Evolutionary conservation across 176 grass and related monocot species (phyloP).

Genomic region (Hyparrhenia diplandra): DNA sequence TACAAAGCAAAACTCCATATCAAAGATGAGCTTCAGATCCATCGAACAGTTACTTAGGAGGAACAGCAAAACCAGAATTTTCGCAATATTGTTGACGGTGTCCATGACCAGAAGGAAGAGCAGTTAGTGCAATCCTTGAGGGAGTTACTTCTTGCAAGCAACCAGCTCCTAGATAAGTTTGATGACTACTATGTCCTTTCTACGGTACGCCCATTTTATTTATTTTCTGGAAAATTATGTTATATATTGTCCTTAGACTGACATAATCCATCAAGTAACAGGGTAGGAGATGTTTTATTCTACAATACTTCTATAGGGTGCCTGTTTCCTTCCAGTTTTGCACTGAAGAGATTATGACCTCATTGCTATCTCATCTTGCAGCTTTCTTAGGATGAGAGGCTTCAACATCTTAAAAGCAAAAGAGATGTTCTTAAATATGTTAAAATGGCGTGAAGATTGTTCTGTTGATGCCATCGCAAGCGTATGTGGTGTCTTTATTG

Average conservation of each 20-base stretch:
- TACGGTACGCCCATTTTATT: constrained; percentile 50
- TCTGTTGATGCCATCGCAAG: constrained; percentile 67
- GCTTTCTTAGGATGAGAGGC: constrained; percentile 87
- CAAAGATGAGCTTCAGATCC: constrained; percentile 72
- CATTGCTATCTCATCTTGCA: constrained; percentile 24
- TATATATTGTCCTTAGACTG: neutral
- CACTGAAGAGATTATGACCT: constrained; percentile 12
- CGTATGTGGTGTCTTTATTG: constrained; percentile 35
- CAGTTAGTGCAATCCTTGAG: constrained; percentile 57
- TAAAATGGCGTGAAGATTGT: constrained; percentile 92
- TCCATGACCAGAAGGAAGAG: constrained; percentile 64
- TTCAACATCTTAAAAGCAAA: constrained; percentile 73
- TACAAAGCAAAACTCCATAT: constrained; percentile 36
- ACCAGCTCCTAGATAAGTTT: constrained; percentile 72
- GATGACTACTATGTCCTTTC: constrained; percentile 89
- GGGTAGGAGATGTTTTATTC: neutral
- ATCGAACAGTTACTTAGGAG: constrained; percentile 50
- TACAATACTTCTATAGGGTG: constrained; percentile 3
- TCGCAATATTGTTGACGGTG: constrained; percentile 32
- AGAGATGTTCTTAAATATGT: constrained; percentile 89
- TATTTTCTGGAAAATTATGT: neutral
- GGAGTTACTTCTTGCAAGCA: constrained; percentile 56
- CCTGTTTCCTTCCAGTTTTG: constrained; percentile 1
- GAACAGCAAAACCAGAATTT: constrained; percentile 53
- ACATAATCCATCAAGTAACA: neutral